Evolutionary conservation across 805 yeast genomes (phyloP), one percentile per base, ranked within the genome.

Genomic region (Ogataea nonfermentans): DNA sequence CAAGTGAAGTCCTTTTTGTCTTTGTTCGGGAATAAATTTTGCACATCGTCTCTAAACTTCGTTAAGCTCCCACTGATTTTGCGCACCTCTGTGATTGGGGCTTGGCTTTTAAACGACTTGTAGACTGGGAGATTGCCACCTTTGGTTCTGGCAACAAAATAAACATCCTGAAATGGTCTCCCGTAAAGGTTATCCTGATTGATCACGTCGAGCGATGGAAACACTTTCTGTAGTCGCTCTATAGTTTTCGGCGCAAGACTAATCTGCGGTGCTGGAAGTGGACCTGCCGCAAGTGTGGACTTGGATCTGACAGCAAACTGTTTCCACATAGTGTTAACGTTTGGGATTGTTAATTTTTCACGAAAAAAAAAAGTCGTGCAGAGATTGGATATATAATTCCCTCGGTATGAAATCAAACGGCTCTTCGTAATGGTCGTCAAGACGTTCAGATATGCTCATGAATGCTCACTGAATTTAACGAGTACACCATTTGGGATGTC

Each of bases 121-220:
- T 88, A 88, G 1, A 88, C 84, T n/a, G 96, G 96, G 57, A 89
- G 68, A 56, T 83, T 79, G 4, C 91, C 88, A 32, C 66, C 69
- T 11, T 72, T 62, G 6, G 86, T 71, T 58, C 83, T 78, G 15
- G 62, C 47, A 23, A 76, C 55, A 52, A 51, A 56, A 51, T 76
- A 76, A 32, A 63, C 61, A 6, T 65, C 56, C 39, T 44, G 33
- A 67, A 71, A 43, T 59, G 70, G 25, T 62, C 67, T 47, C 6
- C 50, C 49, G 16, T 47, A 44, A n/a, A 61, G 42, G 24, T 61
- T 55, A 6, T 53, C 47, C 3, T 46, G 40, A 6, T 48, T 37
- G 11, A 62, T 47, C 6, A 56, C 43, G 9, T 45, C 47, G 6
- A 62, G 29, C 7, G 50, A 22, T 17, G 68, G 66, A 16, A 63